Conservation (phyloP, 192 early-diverging fungal species). For the Obelidium mucronatum region DNA sequence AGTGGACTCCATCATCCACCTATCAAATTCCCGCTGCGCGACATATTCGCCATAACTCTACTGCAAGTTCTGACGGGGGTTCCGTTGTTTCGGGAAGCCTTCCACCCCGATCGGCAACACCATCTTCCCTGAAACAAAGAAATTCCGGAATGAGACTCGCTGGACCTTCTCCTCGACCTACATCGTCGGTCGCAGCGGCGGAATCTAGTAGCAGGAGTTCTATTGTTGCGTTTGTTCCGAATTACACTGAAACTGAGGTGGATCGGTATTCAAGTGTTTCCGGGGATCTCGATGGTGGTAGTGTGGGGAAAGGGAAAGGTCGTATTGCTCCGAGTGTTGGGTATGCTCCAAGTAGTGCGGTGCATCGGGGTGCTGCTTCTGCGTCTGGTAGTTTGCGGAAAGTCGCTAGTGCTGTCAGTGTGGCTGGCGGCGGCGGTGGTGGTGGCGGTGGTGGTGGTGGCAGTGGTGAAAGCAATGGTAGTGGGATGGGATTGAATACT, state of each 20-base stretch:
- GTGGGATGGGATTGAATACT: background rate
- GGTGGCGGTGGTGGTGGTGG: background rate
- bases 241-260: slow-evolving; percentile 7
- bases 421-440: background rate
- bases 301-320: background rate
- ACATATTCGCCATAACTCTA: too few relatives aligned
- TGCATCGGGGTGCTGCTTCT: background rate
- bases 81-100: too few relatives aligned
- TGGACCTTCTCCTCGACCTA: background rate
- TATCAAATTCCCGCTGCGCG: too few relatives aligned
- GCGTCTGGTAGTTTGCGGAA: background rate
- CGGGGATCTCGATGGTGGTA: too few relatives aligned
- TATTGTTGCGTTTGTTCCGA: background rate
- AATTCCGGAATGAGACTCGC: too few relatives aligned
- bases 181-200: background rate
- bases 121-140: background rate
- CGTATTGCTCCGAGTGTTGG: background rate
- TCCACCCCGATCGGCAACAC: background rate
- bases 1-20: too few relatives aligned
- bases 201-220: background rate
- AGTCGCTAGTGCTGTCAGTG: background rate
- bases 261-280: too few relatives aligned
- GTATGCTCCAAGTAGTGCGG: background rate
- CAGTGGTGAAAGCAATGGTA: background rate
- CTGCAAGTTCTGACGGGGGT: too few relatives aligned